These are phyloP conservation scores for Aspergillus taichungensis DNA, from an alignment of 495 filamentous ascomycete species.

Conservation along the genomic window DNA sequence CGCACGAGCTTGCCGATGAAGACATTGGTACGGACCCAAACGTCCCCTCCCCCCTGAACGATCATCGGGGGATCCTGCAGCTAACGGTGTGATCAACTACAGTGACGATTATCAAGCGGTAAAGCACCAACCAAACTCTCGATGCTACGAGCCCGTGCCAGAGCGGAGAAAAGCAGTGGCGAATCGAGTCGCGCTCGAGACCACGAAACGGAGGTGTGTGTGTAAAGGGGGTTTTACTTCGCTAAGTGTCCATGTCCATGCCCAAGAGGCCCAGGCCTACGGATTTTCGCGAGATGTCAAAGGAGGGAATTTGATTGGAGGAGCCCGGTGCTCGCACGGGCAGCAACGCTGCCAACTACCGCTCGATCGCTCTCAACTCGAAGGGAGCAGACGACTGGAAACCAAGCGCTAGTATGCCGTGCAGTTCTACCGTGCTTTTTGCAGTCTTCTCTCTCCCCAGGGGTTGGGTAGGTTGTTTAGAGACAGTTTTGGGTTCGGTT, in stretches of 20 bases:
- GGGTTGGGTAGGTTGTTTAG: too few species aligned
- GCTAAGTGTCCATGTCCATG: constrained; percentile 14
- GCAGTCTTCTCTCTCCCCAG: too few species aligned
- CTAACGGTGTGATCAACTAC: constrained; percentile 28
- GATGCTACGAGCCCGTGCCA: constrained; percentile 19
- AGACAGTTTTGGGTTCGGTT: too few species aligned
- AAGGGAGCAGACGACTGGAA: constrained; percentile 16
- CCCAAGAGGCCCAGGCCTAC: constrained; percentile 15
- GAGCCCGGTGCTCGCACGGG: constrained; percentile 25
- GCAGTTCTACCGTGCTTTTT: too few species aligned
- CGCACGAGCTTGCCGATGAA: constrained; percentile 89
- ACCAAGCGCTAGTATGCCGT: constrained; percentile 15
- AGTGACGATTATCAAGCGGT: constrained; percentile 96
- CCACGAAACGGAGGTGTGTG: constrained; percentile 14
- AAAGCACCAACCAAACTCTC: constrained; percentile 27
- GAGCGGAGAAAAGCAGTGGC: constrained; percentile 21
- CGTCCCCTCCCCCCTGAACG: not conserved
- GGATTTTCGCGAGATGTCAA: constrained; percentile 26
- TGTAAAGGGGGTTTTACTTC: constrained; percentile 13
- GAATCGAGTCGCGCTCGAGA: constrained; percentile 23
- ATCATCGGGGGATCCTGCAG: constrained; percentile 5
- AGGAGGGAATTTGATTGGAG: constrained; percentile 22
- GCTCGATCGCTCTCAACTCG: constrained; percentile 13
- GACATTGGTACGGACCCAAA: constrained; percentile 72
- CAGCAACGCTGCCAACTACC: constrained; percentile 21